Evolutionary conservation across 2,329 filamentous ascomycete species (phyloP).

Genomic region (Ciborinia camelliae): DNA sequence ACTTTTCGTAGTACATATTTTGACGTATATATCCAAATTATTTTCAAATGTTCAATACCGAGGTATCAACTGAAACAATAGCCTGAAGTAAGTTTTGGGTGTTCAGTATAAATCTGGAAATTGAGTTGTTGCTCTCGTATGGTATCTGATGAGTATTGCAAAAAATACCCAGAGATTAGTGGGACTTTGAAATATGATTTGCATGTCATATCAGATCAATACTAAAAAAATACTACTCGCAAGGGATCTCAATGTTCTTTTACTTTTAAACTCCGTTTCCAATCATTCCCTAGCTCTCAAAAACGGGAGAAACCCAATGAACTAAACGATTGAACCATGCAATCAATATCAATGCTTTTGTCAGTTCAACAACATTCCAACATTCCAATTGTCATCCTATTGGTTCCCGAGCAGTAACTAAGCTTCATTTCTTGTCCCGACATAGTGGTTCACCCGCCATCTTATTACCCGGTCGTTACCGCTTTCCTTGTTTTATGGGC

Average conservation of each 20-base stretch:
- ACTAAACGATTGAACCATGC: not conserved
- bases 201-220: not conserved
- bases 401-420: not conserved
- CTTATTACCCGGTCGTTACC: not conserved
- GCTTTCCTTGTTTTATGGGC: not conserved
- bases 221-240: no score
- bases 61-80: not conserved
- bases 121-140: not conserved
- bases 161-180: not conserved
- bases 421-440: not conserved
- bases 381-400: no score
- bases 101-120: not conserved
- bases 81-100: not conserved
- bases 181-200: not conserved
- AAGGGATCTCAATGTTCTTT: no score
- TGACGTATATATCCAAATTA: slow-evolving; percentile 6
- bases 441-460: not conserved
- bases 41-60: not conserved
- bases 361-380: not conserved
- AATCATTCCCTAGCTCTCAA: not conserved
- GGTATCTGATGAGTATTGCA: not conserved
- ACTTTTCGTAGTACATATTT: not conserved
- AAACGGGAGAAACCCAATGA: not conserved
- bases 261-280: not conserved
- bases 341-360: not conserved